These are phyloP conservation scores for Candolleomyces efflorescens DNA, from an alignment of 768 basidiomycete species.

Conservation along the genomic window DNA sequence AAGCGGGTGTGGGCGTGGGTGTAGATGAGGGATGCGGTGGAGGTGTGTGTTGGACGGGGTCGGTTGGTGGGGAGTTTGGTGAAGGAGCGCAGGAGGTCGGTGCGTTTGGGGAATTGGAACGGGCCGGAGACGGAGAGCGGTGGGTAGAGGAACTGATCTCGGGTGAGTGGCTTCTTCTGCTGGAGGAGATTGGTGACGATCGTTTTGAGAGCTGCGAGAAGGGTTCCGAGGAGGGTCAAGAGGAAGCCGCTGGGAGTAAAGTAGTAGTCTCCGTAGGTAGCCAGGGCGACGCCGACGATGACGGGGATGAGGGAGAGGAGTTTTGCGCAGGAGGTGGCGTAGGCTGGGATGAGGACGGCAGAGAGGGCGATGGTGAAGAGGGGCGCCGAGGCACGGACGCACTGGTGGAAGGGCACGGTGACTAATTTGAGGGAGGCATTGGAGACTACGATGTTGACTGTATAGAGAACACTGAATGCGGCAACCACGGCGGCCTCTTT, in stretches of 20 bases:
- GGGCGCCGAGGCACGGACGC: constrained; percentile 91
- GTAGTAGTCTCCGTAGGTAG: constrained; percentile 95
- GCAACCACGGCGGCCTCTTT: constrained; percentile 62
- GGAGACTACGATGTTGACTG: constrained; percentile 92
- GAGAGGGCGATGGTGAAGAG: constrained; percentile 87
- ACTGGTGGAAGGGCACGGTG: constrained; percentile 95
- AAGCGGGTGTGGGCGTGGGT: background rate
- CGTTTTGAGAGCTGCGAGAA: constrained; percentile 92
- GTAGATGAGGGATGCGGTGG: constrained; percentile 3
- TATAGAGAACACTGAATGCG: constrained; percentile 89
- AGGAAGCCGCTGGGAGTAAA: constrained; percentile 82
- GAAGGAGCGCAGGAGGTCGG: background rate
- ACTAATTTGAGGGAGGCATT: constrained; percentile 88
- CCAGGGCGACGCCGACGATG: constrained; percentile 84
- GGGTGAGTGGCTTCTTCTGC: background rate
- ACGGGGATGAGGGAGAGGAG: constrained; percentile 78
- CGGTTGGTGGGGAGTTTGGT: background rate
- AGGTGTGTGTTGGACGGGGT: background rate
- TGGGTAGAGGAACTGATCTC: background rate
- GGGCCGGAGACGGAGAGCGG: background rate
- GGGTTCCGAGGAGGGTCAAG: constrained; percentile 85
- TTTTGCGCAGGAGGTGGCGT: constrained; percentile 51
- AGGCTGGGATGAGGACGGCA: constrained; percentile 56
- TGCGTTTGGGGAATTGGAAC: background rate
- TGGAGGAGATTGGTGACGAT: constrained; percentile 81